Percentiles rank a stretch among this genome's conserved stretches.
Conservation (phyloP, 2,329 filamentous ascomycete genomes). For the Alternaria sp. region DNA sequence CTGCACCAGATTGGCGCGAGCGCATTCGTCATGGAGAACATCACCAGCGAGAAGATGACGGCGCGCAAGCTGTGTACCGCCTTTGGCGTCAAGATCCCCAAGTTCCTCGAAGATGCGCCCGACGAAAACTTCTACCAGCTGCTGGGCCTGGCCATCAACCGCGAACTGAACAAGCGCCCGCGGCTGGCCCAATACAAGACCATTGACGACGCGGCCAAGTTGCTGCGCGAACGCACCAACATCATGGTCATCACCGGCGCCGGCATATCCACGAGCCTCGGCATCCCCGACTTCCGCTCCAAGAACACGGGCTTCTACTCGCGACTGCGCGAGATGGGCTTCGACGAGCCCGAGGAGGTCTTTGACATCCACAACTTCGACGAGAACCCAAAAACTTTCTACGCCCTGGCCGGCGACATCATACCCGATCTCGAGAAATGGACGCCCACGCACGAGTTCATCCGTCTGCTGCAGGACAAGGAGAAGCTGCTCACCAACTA, state of each 20-base stretch:
- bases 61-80: slow-evolving; percentile 87
- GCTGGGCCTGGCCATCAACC: slow-evolving; percentile 78
- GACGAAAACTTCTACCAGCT: slow-evolving; percentile 80
- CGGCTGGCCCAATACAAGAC: slow-evolving; percentile 85
- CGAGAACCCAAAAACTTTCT: slow-evolving; percentile 88
- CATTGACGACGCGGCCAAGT: slow-evolving; percentile 82
- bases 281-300: slow-evolving; percentile 96
- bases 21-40: slow-evolving; percentile 72
- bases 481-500: slow-evolving; percentile 95
- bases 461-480: slow-evolving; percentile 85
- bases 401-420: slow-evolving; percentile 89
- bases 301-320: slow-evolving; percentile 93
- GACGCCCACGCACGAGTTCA: slow-evolving; percentile 94
- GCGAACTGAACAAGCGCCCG: slow-evolving; percentile 81
- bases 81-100: slow-evolving; percentile 79
- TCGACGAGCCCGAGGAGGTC: slow-evolving; percentile 88
- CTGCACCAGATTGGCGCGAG: slow-evolving; percentile 80
- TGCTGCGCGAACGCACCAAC: slow-evolving; percentile 79
- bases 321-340: slow-evolving; percentile 79
- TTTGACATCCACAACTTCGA: slow-evolving; percentile 91
- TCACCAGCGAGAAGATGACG: slow-evolving; percentile 69
- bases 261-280: slow-evolving; percentile 94
- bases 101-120: slow-evolving; percentile 74
- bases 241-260: slow-evolving; percentile 95
- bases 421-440: slow-evolving; percentile 80